Conservation (phyloP, 192 early-diverging fungal genomes). For the Coemansia furcata region DNA sequence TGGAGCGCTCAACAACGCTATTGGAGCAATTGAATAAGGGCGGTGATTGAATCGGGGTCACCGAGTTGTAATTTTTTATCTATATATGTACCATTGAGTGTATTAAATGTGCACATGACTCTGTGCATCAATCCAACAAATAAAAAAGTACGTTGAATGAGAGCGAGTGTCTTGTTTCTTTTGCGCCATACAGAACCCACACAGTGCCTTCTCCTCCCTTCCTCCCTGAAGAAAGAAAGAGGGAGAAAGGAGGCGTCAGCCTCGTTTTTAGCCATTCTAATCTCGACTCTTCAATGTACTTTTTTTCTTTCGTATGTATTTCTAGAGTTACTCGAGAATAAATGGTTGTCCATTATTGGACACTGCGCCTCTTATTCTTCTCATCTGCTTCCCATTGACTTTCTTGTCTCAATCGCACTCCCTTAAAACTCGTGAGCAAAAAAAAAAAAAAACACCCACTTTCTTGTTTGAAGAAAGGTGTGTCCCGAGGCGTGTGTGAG, state of each 20-base stretch:
- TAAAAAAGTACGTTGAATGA: background rate
- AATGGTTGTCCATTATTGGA: background rate
- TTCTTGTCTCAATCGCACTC: background rate
- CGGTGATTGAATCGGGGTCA: background rate
- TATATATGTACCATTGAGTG: background rate
- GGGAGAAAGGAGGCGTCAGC: background rate
- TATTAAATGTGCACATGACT: background rate
- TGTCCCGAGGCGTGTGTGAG: background rate
- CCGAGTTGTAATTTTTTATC: background rate
- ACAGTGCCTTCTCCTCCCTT: no score
- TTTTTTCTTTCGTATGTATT: no score
- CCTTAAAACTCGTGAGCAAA: background rate
- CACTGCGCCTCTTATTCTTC: background rate
- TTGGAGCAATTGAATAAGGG: constrained; percentile 30
- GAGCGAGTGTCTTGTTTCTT: no score
- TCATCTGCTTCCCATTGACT: background rate
- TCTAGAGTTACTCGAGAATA: no score
- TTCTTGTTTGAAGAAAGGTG: background rate
- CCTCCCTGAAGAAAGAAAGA: background rate
- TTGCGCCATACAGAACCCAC: no score
- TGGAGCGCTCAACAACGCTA: constrained; percentile 39
- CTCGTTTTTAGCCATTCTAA: background rate
- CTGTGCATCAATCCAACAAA: background rate
- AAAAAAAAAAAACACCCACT: background rate
- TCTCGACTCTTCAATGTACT: no score